Evolutionary conservation across 1,284 basidiomycete genomes (phyloP).

Genomic region (Crucibulum parvulum): DNA sequence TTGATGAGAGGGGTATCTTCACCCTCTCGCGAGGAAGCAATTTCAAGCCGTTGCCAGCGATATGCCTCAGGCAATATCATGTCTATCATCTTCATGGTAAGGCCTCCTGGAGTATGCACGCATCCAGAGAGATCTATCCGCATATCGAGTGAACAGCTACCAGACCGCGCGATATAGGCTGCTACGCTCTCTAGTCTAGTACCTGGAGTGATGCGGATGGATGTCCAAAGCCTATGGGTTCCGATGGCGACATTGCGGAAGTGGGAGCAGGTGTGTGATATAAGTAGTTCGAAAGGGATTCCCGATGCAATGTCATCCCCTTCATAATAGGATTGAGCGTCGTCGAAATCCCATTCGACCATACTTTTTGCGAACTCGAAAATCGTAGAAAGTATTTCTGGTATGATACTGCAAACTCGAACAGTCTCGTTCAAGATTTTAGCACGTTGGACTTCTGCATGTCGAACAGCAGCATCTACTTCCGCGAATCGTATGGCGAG

Average conservation of each 20-base stretch:
- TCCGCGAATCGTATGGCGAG: background rate
- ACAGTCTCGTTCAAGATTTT: background rate
- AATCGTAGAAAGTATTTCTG: conserved; percentile 35
- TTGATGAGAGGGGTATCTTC: conserved; percentile 29
- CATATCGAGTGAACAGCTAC: conserved; percentile 35
- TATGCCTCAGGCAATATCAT: conserved; percentile 32
- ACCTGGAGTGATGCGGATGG: conserved; percentile 33
- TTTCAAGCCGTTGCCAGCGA: conserved; percentile 43
- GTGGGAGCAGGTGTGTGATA: conserved; percentile 43
- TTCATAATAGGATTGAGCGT: conserved; percentile 5
- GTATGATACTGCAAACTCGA: conserved; percentile 18
- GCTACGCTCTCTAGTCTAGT: conserved; percentile 27
- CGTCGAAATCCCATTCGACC: conserved; percentile 18
- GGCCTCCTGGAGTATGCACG: conserved; percentile 8
- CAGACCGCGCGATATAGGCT: conserved; percentile 43
- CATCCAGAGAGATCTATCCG: conserved; percentile 28
- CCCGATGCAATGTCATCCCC: background rate
- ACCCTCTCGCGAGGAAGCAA: conserved; percentile 32
- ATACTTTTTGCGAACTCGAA: conserved; percentile 30
- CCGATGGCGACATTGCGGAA: conserved; percentile 45
- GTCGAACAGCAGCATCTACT: background rate
- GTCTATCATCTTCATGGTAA: conserved; percentile 28
- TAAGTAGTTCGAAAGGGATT: conserved; percentile 39
- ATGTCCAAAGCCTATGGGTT: conserved; percentile 45
- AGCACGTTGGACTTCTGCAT: background rate